Conservation (phyloP, 2,329 filamentous ascomycete genomes). For the Chaetoscypha palmicola region DNA sequence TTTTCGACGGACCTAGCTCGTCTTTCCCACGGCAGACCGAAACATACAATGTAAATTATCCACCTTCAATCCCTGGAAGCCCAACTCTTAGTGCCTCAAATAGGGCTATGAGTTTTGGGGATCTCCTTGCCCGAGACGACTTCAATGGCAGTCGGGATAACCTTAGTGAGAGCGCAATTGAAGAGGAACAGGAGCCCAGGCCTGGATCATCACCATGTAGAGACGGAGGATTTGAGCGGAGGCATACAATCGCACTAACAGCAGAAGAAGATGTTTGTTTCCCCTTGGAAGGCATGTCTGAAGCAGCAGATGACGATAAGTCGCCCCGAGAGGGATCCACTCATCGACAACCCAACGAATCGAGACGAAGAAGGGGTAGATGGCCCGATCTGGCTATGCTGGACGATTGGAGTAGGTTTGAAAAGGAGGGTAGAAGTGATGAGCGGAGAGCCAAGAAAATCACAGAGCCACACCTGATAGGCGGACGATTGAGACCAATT, state of each 20-base stretch:
- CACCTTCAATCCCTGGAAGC: slow-evolving; percentile 59
- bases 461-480: slow-evolving; percentile 86
- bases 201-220: slow-evolving; percentile 20
- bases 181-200: slow-evolving; percentile 25
- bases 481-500: slow-evolving; percentile 76
- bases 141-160: slow-evolving; percentile 33
- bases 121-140: slow-evolving; percentile 65
- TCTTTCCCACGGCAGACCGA: slow-evolving; percentile 33
- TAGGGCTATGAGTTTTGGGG: slow-evolving; percentile 53
- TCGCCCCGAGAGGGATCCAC: slow-evolving; percentile 41
- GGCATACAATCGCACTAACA: slow-evolving; percentile 53
- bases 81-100: slow-evolving; percentile 45
- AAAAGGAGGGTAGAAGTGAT: slow-evolving; percentile 81
- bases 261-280: slow-evolving; percentile 91
- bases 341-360: slow-evolving; percentile 20
- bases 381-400: slow-evolving; percentile 84
- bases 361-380: slow-evolving; percentile 53
- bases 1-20: slow-evolving; percentile 25
- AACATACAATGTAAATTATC: slow-evolving; percentile 59
- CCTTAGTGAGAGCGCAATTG: slow-evolving; percentile 24
- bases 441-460: slow-evolving; percentile 83
- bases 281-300: slow-evolving; percentile 70
- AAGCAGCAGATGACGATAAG: slow-evolving; percentile 71
- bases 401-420: slow-evolving; percentile 83
- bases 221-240: slow-evolving; percentile 31